Evolutionary conservation across 805 yeast genomes (phyloP).

Genomic region (Sugiyamaella floridensis): DNA sequence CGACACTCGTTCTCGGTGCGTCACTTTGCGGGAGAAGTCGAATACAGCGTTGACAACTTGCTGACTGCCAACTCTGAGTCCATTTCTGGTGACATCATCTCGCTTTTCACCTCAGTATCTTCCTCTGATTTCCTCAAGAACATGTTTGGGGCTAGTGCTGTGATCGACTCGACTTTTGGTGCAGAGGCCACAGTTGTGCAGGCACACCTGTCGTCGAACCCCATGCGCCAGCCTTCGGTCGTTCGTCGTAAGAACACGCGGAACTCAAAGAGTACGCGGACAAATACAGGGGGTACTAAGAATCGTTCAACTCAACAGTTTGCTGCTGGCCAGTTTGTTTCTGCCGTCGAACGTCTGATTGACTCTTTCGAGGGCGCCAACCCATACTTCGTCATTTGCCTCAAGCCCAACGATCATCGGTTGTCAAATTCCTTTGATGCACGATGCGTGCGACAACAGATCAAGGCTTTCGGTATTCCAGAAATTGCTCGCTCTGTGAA

Average conservation of each 20-base stretch:
- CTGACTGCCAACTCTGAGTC: conserved; percentile 48
- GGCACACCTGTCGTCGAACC: conserved; percentile 36
- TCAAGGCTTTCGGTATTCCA: conserved; percentile 36
- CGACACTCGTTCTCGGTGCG: conserved; percentile 44
- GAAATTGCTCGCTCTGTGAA: conserved; percentile 36
- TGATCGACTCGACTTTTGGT: conserved; percentile 31
- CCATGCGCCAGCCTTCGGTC: conserved; percentile 35
- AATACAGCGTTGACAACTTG: conserved; percentile 45
- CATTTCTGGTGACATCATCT: conserved; percentile 36
- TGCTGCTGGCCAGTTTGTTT: conserved; percentile 30
- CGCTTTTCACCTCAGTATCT: conserved; percentile 33
- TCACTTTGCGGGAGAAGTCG: conserved; percentile 56
- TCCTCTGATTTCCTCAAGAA: conserved; percentile 32
- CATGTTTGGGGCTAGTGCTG: conserved; percentile 32
- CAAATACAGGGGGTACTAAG: conserved; percentile 11
- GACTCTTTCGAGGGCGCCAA: conserved; percentile 35
- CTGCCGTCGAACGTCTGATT: conserved; percentile 31
- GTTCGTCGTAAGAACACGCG: conserved; percentile 17
- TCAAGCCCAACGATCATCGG: conserved; percentile 37
- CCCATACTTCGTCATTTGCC: conserved; percentile 36
- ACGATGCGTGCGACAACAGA: conserved; percentile 37
- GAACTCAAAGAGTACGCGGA: background rate
- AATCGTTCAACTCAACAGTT: background rate
- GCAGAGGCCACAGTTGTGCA: conserved; percentile 30
- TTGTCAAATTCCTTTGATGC: conserved; percentile 35